Evolutionary conservation across 192 early-diverging fungal genomes (phyloP), one percentile per base, ranked within the genome.

Genomic region (Coemansia sp.): DNA sequence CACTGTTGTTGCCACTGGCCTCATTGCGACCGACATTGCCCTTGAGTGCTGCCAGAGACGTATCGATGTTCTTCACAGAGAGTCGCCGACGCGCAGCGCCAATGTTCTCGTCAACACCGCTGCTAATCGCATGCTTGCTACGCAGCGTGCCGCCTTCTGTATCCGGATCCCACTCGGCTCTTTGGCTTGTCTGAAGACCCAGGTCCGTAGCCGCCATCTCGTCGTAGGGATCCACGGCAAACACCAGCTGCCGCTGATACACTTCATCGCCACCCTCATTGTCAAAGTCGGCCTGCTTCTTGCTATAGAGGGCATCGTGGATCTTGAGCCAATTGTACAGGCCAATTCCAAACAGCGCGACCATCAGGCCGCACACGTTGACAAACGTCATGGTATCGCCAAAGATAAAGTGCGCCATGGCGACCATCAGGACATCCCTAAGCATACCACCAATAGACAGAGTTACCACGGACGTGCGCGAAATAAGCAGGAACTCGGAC

Each of bases 381-480:
- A 88, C 74, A 0, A 85, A 23, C 7, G 93, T 90, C 68, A 94
- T 84, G 13, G 83, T 68, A 64, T 97, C 95, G n/a, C 86, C 85
- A 74, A 95, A 97, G 20, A 94, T 81, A 23, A 90, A 9, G 7
- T 82, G 71, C 0, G 91, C 89, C 1, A 90, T 72, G 9, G 84
- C 70, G 18, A 97, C 86, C 23, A 94, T 95, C 10, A 89, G 71
- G 1, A 97, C 88, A 70, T 97, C 95, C 83, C 89, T 90, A 62
- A 92, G 70, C 65, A 90, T 95, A 18, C 95, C 95, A 4, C 88
- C 89, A 0, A 95, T 87, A n/a, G 92, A 94, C 36, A 97, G 75
- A 0, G 95, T 90, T 5, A 97, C 84, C 3, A 92, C 93, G 6
- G 88, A 91, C 0, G 93, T 95, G 48, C 83, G 75, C 10, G 88